Percentiles rank a stretch among this genome's conserved stretches.
phyloP scores from a whole-genome alignment of 257 asterid species.

The Hygrophila difformis region DNA sequence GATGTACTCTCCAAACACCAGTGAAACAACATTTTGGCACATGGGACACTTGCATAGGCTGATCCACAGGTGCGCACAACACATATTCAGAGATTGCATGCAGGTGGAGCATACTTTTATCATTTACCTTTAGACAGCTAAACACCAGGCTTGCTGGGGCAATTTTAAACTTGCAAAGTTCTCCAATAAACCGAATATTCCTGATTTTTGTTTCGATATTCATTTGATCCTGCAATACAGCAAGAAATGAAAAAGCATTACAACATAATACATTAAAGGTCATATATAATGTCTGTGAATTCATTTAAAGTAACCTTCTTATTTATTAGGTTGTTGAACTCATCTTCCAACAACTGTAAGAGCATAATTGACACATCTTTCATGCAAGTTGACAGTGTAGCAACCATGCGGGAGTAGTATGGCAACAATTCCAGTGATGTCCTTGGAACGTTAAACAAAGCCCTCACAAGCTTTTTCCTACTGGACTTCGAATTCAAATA shows the following conservation, averaged over 20 bases:
- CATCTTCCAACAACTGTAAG: constrained; percentile 90
- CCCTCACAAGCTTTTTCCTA: constrained; percentile 94
- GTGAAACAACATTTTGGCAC: too few relatives aligned
- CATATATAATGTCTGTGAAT: constrained; percentile 11
- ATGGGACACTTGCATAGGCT: too few relatives aligned
- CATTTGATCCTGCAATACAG: constrained; percentile 83
- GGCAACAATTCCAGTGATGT: constrained; percentile 91
- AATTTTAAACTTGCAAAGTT: constrained; percentile 94
- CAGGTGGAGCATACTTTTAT: constrained; percentile 2
- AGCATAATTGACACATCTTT: constrained; percentile 90
- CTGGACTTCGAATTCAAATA: constrained; percentile 90
- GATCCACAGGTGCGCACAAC: too few relatives aligned
- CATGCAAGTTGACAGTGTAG: constrained; percentile 92
- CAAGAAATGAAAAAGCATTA: constrained; percentile 12
- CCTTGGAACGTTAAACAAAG: constrained; percentile 94
- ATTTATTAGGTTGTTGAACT: constrained; percentile 77
- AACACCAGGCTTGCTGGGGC: constrained; percentile 85
- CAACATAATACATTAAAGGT: constrained; percentile 11
- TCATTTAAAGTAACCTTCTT: constrained; percentile 59
- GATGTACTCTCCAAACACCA: too few relatives aligned
- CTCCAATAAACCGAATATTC: constrained; percentile 95
- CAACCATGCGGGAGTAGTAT: constrained; percentile 96
- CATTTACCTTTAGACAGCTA: constrained; percentile 89
- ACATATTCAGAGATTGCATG: neutral
- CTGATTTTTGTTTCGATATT: constrained; percentile 94